phyloP scores from a whole-genome alignment of 2,329 filamentous ascomycete species.

The Phaeosphaeriaceae sp. region DNA sequence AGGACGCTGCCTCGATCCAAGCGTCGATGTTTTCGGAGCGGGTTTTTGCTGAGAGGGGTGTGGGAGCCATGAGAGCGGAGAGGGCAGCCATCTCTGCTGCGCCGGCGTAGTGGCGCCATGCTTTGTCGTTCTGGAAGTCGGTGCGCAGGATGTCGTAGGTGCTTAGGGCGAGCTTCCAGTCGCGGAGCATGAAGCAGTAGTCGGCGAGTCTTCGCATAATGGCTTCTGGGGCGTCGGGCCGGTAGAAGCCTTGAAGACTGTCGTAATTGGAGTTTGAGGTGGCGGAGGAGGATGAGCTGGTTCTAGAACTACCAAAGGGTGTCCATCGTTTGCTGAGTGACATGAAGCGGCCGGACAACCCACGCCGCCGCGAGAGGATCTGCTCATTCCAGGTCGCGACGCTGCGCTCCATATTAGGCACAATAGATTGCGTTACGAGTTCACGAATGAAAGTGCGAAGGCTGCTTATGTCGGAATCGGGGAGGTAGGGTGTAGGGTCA shows the following conservation, averaged over 20 bases:
- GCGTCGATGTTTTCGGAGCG: constrained; percentile 83
- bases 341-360: constrained; percentile 91
- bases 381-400: constrained; percentile 96
- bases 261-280: constrained; percentile 76
- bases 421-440: constrained; percentile 91
- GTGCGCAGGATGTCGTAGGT: constrained; percentile 89
- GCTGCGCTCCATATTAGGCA: constrained; percentile 95
- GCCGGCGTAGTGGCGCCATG: constrained; percentile 93
- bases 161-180: constrained; percentile 90
- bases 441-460: constrained; percentile 91
- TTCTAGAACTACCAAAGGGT: constrained; percentile 75
- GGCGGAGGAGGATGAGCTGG: constrained; percentile 59
- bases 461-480: constrained; percentile 88
- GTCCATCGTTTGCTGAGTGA: constrained; percentile 91
- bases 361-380: constrained; percentile 86
- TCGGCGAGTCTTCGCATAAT: constrained; percentile 93
- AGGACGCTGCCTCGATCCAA: constrained; percentile 87
- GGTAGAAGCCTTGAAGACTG: constrained; percentile 77
- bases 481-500: constrained; percentile 78
- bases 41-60: constrained; percentile 74
- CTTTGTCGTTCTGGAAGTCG: constrained; percentile 94
- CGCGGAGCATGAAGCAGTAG: constrained; percentile 94
- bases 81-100: constrained; percentile 95
- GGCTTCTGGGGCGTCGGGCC: constrained; percentile 83
- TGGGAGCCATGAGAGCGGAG: constrained; percentile 78